These are phyloP conservation scores for Diplosphaera chodatii DNA, from an alignment of 139 green algal species.

Conservation along the genomic window DNA sequence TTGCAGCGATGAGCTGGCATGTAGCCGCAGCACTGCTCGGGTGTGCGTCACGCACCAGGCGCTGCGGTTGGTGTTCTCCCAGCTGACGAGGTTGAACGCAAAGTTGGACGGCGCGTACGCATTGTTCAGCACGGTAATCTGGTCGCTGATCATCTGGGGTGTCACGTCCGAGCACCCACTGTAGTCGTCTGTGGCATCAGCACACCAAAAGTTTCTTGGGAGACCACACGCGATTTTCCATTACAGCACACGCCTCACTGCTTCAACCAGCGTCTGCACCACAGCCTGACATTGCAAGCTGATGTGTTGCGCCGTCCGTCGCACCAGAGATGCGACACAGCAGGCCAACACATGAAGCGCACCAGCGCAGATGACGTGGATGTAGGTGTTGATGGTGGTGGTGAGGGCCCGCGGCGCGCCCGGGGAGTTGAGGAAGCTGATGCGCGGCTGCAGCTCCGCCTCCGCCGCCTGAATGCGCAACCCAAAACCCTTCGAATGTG, in stretches of 20 bases:
- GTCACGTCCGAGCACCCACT: not conserved
- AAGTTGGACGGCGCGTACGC: not conserved
- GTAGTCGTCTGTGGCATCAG: not conserved
- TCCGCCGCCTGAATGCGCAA: not conserved
- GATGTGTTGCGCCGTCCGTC: too few species aligned
- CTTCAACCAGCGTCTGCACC: too few species aligned
- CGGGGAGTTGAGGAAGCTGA: not conserved
- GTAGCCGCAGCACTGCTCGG: too few species aligned
- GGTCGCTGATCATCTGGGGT: not conserved
- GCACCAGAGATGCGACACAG: too few species aligned
- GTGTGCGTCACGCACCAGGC: not conserved
- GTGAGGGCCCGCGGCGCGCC: too few species aligned
- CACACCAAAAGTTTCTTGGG: too few species aligned
- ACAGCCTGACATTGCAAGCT: too few species aligned
- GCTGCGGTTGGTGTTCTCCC: not conserved
- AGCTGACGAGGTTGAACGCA: not conserved
- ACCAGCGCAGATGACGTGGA: not conserved
- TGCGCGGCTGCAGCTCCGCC: not conserved
- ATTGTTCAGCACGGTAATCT: not conserved
- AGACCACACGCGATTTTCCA: too few species aligned
- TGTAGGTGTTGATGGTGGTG: not conserved
- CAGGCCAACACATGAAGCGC: too few species aligned
- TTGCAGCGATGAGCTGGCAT: too few species aligned
- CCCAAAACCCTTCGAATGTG: too few species aligned
- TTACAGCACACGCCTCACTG: too few species aligned